Conservation (phyloP, 257 asterid genomes). For the Gardenia jasminoides region DNA sequence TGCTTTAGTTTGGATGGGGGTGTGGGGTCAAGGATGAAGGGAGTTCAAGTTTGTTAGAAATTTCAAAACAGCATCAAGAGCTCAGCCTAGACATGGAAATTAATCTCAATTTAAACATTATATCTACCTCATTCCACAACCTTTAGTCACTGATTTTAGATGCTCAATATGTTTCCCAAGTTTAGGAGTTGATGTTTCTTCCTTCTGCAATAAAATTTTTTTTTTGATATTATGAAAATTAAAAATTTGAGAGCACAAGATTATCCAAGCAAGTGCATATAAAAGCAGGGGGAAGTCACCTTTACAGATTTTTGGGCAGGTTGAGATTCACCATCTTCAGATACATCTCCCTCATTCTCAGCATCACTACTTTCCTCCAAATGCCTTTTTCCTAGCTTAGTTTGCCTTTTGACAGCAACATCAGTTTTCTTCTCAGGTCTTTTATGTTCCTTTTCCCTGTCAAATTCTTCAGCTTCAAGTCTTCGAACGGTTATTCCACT, state of each 20-base stretch:
- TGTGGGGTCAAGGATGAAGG: too few species aligned
- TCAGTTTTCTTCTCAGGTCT: constrained; percentile 38
- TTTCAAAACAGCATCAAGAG: background rate
- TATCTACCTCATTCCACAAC: constrained; percentile 90
- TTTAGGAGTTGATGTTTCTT: constrained; percentile 55
- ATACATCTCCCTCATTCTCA: constrained; percentile 44
- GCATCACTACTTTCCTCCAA: constrained; percentile 47
- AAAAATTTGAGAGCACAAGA: background rate
- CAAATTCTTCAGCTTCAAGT: constrained; percentile 39
- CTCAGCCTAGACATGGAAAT: background rate
- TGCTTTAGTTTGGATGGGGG: constrained; percentile 36
- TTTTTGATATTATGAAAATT: background rate
- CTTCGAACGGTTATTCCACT: constrained; percentile 43
- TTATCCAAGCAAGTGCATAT: background rate
- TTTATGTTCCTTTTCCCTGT: constrained; percentile 61
- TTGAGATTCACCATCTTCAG: constrained; percentile 62
- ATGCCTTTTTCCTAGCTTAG: constrained; percentile 41
- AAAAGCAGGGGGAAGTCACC: constrained; percentile 36
- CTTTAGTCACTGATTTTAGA: constrained; percentile 79
- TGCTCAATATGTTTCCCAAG: constrained; percentile 77
- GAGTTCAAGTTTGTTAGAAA: constrained; percentile 5
- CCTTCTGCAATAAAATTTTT: constrained; percentile 46
- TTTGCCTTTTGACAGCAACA: constrained; percentile 51
- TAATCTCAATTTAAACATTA: constrained; percentile 12
- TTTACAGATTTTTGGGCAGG: constrained; percentile 44